Evolutionary conservation across 768 basidiomycete genomes (phyloP), one percentile per base, ranked within the genome.

Genomic region (Obba rivulosa): DNA sequence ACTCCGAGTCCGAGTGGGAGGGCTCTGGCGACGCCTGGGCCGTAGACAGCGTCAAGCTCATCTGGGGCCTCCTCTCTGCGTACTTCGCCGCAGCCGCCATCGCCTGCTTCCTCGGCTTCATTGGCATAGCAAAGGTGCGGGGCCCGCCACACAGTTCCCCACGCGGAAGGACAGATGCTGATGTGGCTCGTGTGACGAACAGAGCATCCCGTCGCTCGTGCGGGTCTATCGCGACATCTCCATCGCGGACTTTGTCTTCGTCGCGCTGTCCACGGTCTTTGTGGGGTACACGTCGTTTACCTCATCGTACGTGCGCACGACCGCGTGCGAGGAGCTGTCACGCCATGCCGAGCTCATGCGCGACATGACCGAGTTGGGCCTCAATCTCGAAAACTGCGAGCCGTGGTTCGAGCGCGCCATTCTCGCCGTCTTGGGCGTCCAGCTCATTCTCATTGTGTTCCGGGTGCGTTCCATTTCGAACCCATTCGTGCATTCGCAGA

Each of bases 141-240:
- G n/a, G n/a, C n/a, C n/a, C n/a, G n/a, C n/a, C 23, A 31, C 23
- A 11, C 11, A 38, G 22, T 10, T 16, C 13, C 28, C 13, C 28
- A 31, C 28, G 28, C 28, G 28, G 28, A 31, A n/a, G n/a, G n/a
- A 28, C 43, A 17, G 34, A 9, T 22, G 18, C 48, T 44, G 37
- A 44, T 43, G 23, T 28, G 41, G 7, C 3, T 25, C 35, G 14
- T 47, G 10, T 13, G 37, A 2, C 20, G 34, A 38, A 16, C 55
- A 90, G 87, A 76, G 71, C 59, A 77, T 78, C 52, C 71, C 81
- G 3, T 68, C 79, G 1, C 78, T 81, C 53, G 79, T 91, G 43
- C 84, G 85, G 46, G 81, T 91, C 56, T 91, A 88, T 68, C 81
- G 87, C 52, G 87, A 87, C 69, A 89, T 83, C 55, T 80, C 86